phyloP scores from a whole-genome alignment of 331 rosid genomes.

The Quercus lobata region DNA sequence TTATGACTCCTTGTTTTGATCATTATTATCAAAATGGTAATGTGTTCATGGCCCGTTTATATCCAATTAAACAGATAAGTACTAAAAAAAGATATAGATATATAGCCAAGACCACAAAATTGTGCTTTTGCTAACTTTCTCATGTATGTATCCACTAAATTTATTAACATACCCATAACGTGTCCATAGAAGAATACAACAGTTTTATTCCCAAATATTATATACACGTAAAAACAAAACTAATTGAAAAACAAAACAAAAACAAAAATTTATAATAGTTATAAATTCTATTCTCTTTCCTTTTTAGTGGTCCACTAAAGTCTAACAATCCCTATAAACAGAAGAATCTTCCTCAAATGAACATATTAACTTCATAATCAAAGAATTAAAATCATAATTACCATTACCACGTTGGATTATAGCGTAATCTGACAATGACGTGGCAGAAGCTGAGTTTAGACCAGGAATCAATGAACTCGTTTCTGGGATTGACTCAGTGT shows the following conservation, averaged over 20 bases:
- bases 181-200: constrained; percentile 17
- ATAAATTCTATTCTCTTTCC: background rate
- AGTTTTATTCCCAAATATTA: constrained; percentile 38
- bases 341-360: constrained; percentile 59
- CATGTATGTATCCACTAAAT: too few relatives aligned
- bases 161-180: background rate
- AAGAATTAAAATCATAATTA: constrained; percentile 41
- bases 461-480: constrained; percentile 36
- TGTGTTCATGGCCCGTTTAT: background rate
- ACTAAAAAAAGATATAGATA: background rate
- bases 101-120: background rate
- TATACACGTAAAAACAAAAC: constrained; percentile 37
- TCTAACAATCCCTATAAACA: constrained; percentile 69
- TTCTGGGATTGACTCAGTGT: constrained; percentile 53
- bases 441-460: constrained; percentile 2
- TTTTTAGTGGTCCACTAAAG: constrained; percentile 6
- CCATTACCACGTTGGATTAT: constrained; percentile 45
- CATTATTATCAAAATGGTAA: background rate
- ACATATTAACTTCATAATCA: constrained; percentile 58
- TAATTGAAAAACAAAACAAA: background rate
- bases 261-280: constrained; percentile 8
- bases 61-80: background rate
- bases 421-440: constrained; percentile 25
- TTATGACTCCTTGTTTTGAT: background rate
- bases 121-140: too few relatives aligned